Conservation (phyloP, 202 grass and related monocot genomes). For the Carex sylvatica region DNA sequence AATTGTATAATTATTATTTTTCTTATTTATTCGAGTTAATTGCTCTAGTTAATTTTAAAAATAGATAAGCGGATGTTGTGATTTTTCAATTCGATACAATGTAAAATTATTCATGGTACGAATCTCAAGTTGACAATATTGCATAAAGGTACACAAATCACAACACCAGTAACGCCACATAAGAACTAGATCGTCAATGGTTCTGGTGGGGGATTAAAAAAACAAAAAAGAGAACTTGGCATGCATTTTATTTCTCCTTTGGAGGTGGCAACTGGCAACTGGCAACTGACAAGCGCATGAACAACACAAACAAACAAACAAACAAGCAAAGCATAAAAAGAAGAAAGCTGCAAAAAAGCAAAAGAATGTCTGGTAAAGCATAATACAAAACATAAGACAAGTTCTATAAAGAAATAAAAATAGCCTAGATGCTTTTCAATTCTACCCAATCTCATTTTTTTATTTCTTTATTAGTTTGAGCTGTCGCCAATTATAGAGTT, state of each 20-base stretch:
- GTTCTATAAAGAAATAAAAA: constrained; percentile 33
- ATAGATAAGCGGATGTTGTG: no score
- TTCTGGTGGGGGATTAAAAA: background rate
- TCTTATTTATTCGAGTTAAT: no score
- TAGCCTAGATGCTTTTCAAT: constrained; percentile 43
- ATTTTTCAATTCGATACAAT: no score
- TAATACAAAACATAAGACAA: constrained; percentile 12
- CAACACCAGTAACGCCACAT: background rate
- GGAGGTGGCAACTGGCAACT: background rate
- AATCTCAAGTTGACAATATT: background rate
- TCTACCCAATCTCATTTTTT: constrained; percentile 28
- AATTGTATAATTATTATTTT: no score
- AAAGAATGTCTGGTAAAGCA: constrained; percentile 23
- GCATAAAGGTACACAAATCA: background rate
- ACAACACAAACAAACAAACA: background rate
- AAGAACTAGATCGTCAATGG: background rate
- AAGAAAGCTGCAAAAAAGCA: constrained; percentile 2
- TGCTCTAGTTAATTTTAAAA: no score
- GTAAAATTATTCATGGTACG: no score
- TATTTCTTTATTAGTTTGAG: background rate
- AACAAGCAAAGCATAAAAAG: background rate
- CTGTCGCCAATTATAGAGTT: constrained; percentile 36
- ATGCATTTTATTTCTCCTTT: constrained; percentile 9
- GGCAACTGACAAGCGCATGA: constrained; percentile 2
- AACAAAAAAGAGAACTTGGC: background rate